Evolutionary conservation across 1,139 yeast species (phyloP).

Genomic region (Pneumocystis sp.): DNA sequence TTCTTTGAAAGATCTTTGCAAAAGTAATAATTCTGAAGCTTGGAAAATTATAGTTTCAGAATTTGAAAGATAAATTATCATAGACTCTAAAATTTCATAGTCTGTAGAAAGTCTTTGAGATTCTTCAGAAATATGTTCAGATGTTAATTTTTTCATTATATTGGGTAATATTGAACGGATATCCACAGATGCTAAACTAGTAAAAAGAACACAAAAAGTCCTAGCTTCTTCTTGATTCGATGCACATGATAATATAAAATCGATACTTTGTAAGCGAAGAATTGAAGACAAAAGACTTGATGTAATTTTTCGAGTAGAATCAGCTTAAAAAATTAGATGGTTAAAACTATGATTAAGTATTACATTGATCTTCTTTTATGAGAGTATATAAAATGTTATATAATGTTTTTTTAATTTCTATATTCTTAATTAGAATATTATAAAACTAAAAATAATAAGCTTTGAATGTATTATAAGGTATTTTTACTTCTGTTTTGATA

Average conservation of each 20-base stretch:
- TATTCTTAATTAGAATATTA: background rate
- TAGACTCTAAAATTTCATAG: slow-evolving; percentile 3
- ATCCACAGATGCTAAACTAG: background rate
- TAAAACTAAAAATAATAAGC: background rate
- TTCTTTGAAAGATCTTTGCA: slow-evolving; percentile 1
- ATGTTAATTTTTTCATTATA: background rate
- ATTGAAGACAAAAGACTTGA: background rate
- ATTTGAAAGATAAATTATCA: slow-evolving; percentile 7
- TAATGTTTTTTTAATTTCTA: background rate
- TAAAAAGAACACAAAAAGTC: background rate
- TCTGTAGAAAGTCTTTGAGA: slow-evolving; percentile 1
- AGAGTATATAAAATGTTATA: background rate
- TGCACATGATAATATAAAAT: background rate
- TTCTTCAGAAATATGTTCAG: background rate
- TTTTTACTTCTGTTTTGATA: background rate
- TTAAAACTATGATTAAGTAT: background rate
- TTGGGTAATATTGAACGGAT: slow-evolving; percentile 1
- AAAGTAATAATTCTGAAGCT: slow-evolving; percentile 4
- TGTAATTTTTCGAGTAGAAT: background rate
- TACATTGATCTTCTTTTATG: background rate
- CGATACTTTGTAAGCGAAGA: background rate
- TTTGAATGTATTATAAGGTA: background rate
- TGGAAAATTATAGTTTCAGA: background rate
- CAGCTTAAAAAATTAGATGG: background rate
- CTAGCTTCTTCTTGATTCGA: background rate